Conservation (phyloP, 2,329 filamentous ascomycete genomes). For the Trichoderma arundinaceum region DNA sequence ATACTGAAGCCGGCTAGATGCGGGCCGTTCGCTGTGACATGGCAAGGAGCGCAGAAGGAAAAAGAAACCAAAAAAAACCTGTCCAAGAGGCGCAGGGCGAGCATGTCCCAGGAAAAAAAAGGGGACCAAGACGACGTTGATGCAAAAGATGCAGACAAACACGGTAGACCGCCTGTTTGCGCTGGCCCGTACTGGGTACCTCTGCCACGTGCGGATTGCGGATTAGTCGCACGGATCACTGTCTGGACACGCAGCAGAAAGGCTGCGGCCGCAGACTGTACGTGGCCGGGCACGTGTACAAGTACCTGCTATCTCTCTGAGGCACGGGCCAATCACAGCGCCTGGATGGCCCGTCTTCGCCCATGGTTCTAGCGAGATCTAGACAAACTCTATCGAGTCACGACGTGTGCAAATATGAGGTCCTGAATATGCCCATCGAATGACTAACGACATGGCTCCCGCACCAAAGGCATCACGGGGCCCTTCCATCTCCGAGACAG, state of each 20-base stretch:
- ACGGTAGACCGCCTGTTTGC: constrained; percentile 28
- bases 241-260: constrained; percentile 1
- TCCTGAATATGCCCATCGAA: neutral
- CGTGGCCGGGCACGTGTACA: constrained; percentile 24
- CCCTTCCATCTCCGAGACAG: constrained; percentile 19
- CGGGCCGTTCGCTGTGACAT: constrained; percentile 28
- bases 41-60: neutral
- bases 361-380: constrained; percentile 28
- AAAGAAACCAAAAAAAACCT: constrained; percentile 1
- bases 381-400: constrained; percentile 31
- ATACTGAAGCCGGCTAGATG: constrained; percentile 27
- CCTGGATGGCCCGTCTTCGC: constrained; percentile 10
- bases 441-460: neutral
- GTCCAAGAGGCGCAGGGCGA: constrained; percentile 24
- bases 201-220: constrained; percentile 13
- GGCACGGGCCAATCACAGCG: constrained; percentile 14
- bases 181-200: constrained; percentile 9
- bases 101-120: constrained; percentile 6
- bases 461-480: constrained; percentile 10
- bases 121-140: constrained; percentile 13
- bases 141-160: constrained; percentile 24
- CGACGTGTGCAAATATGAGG: constrained; percentile 10
- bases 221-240: constrained; percentile 9
- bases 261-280: constrained; percentile 20
- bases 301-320: neutral